Evolutionary conservation across 1,284 basidiomycete species (phyloP).

Genomic region (Schizophyllum commune): DNA sequence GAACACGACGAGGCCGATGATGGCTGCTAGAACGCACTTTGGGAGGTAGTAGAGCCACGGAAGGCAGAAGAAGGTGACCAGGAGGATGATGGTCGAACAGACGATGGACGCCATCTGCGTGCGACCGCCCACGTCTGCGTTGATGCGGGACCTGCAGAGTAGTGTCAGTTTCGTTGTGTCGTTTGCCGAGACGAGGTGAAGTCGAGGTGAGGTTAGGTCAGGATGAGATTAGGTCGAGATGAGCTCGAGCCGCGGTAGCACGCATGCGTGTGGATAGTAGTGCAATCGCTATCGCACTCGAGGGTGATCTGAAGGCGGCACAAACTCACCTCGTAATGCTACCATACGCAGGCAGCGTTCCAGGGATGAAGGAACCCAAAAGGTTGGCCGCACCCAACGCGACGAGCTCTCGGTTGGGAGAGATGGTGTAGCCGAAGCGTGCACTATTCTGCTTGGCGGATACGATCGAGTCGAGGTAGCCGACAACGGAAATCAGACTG

Average conservation of each 20-base stretch:
- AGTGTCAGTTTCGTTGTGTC: conserved; percentile 3
- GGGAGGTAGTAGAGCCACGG: conserved; percentile 73
- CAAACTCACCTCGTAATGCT: conserved; percentile 75
- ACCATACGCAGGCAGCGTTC: conserved; percentile 83
- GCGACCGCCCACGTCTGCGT: conserved; percentile 79
- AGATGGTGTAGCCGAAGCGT: conserved; percentile 81
- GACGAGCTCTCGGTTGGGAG: conserved; percentile 87
- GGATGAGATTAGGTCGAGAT: too few relatives aligned
- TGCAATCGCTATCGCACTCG: too few relatives aligned
- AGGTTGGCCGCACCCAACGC: conserved; percentile 84
- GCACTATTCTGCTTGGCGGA: conserved; percentile 83
- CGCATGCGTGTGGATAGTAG: too few relatives aligned
- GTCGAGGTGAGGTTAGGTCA: too few relatives aligned
- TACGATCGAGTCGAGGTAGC: conserved; percentile 78
- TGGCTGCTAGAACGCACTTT: conserved; percentile 73
- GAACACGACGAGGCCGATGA: conserved; percentile 80
- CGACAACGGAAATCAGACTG: conserved; percentile 69
- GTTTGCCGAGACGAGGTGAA: background rate
- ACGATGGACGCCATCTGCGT: conserved; percentile 86
- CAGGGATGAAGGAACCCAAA: conserved; percentile 71
- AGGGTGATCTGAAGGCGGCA: too few relatives aligned
- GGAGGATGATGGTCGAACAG: conserved; percentile 66
- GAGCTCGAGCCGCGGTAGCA: too few relatives aligned
- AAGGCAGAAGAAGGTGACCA: conserved; percentile 84
- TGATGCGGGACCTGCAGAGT: conserved; percentile 64